A percentile compares a stretch with the other conserved stretches of the same genome.
Evolutionary conservation across 306 rosid species (phyloP).

Genomic region (Benincasa hispida): DNA sequence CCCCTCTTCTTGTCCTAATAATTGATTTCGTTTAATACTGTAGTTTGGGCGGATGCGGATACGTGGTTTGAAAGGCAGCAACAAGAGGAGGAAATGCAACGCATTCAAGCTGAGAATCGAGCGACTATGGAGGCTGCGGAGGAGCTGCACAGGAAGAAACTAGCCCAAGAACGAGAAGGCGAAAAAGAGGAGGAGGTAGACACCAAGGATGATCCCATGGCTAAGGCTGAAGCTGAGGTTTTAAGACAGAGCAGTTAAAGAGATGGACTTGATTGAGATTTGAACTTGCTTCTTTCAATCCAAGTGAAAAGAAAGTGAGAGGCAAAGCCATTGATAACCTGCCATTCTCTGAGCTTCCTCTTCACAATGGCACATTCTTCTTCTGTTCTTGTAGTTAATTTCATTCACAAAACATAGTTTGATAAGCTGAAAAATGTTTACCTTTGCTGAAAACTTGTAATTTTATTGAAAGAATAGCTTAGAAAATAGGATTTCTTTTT

Average conservation of each 20-base stretch:
- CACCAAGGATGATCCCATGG: constrained; percentile 64
- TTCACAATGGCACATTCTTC: neutral
- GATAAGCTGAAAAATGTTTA: neutral
- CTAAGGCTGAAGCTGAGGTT: constrained; percentile 70
- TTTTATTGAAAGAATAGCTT: neutral
- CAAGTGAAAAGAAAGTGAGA: neutral
- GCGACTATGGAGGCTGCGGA: constrained; percentile 87
- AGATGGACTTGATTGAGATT: neutral
- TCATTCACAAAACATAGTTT: neutral
- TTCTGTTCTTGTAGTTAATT: neutral
- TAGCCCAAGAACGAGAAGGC: constrained; percentile 64
- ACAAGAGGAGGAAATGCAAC: constrained; percentile 93
- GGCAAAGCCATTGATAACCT: neutral
- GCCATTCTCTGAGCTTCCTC: neutral
- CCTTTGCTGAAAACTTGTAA: neutral
- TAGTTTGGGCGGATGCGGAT: constrained; percentile 99
- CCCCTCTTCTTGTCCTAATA: neutral
- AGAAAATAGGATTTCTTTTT: neutral
- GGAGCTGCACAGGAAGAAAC: constrained; percentile 68
- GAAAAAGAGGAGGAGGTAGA: constrained; percentile 63
- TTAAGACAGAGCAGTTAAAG: constrained; percentile 20
- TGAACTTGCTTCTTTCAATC: neutral
- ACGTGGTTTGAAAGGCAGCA: constrained; percentile 98
- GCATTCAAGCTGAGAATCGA: constrained; percentile 59
- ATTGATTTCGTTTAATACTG: neutral